Percentiles rank a stretch among this genome's conserved stretches.
Evolutionary conservation across 345 rosid genomes (phyloP).

Genomic region (Mallotus nudiflorus): DNA sequence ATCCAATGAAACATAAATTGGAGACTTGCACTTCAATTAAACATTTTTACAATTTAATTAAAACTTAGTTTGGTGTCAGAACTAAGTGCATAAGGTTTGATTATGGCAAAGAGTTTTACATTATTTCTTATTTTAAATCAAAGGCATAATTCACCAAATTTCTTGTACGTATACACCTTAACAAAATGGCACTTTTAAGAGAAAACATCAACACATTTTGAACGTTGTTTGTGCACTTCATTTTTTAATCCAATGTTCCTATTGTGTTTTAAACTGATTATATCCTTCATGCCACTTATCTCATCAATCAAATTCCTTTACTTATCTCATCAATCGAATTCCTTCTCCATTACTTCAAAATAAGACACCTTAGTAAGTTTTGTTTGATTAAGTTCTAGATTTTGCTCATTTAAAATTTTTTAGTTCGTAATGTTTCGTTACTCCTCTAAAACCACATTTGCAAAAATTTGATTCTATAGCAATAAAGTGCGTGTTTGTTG

Average conservation of each 20-base stretch:
- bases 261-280: too few species aligned
- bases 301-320: too few species aligned
- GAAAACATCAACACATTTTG: neutral
- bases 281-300: neutral
- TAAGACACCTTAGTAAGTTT: neutral
- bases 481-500: too few species aligned
- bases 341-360: neutral
- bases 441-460: too few species aligned
- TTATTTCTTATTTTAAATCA: neutral
- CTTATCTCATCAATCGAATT: too few species aligned
- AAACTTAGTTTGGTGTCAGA: neutral
- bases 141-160: too few species aligned
- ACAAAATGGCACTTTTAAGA: neutral
- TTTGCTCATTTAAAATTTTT: too few species aligned
- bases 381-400: neutral
- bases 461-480: too few species aligned
- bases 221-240: too few species aligned
- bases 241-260: too few species aligned
- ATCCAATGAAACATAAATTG: neutral
- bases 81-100: neutral
- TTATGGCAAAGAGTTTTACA: neutral
- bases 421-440: too few species aligned
- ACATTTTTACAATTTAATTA: too few species aligned
- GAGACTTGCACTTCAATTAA: neutral
- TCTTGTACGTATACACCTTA: neutral